phyloP scores from a whole-genome alignment of 2,329 filamentous ascomycete genomes.

The Clonostachys byssicola region DNA sequence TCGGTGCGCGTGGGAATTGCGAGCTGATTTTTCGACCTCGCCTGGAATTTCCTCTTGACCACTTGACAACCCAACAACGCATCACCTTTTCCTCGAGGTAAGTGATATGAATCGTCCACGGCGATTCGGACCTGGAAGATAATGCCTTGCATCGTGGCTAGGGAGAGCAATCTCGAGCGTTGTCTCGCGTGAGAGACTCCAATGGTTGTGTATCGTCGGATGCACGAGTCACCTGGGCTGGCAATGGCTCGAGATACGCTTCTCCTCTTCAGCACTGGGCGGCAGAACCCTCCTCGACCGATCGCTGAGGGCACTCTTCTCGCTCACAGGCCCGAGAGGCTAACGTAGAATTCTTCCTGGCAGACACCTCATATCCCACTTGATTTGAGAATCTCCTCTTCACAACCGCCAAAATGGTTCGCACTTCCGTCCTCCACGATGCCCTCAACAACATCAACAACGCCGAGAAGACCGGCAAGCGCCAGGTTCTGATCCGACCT shows the following conservation, averaged over 20 bases:
- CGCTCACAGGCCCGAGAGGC: slow-evolving; percentile 59
- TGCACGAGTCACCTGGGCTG: not conserved
- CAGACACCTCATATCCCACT: slow-evolving; percentile 63
- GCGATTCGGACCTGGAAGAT: slow-evolving; percentile 28
- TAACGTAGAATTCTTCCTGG: slow-evolving; percentile 42
- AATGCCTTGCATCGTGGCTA: slow-evolving; percentile 48
- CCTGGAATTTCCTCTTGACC: slow-evolving; percentile 2
- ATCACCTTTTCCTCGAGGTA: slow-evolving; percentile 34
- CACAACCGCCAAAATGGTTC: slow-evolving; percentile 85
- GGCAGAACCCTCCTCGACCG: slow-evolving; percentile 63
- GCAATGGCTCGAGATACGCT: slow-evolving; percentile 48
- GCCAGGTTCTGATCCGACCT: slow-evolving; percentile 96
- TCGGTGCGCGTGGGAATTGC: not conserved
- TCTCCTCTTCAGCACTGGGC: slow-evolving; percentile 61
- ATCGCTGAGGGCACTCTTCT: slow-evolving; percentile 63
- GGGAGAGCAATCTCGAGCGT: slow-evolving; percentile 54
- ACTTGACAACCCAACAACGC: slow-evolving; percentile 2
- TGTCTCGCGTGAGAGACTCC: slow-evolving; percentile 7
- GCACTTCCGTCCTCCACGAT: slow-evolving; percentile 99
- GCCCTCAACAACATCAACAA: slow-evolving; percentile 99
- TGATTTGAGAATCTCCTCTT: slow-evolving; percentile 76
- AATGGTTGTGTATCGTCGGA: not conserved
- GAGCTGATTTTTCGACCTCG: slow-evolving; percentile 7
- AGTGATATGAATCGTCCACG: slow-evolving; percentile 23
- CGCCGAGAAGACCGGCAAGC: slow-evolving; percentile 99